A percentile compares a stretch with the other conserved stretches of the same genome.
Conservation (phyloP, 345 rosid genomes). For the Gossypium stocksii region DNA sequence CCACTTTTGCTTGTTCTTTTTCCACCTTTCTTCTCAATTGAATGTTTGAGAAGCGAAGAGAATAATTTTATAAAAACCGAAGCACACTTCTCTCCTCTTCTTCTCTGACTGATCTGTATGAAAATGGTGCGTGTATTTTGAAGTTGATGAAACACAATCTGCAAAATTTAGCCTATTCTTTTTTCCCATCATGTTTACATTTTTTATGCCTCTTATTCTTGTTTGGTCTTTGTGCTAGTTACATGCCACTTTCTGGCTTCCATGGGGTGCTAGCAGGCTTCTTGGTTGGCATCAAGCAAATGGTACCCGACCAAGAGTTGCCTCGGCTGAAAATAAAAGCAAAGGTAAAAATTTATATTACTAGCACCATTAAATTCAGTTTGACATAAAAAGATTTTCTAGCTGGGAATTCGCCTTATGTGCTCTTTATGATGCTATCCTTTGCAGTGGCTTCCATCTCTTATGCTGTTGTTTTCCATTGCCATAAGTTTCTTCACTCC, state of each 20-base stretch:
- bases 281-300: constrained; percentile 94
- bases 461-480: constrained; percentile 59
- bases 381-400: neutral
- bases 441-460: constrained; percentile 92
- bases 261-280: constrained; percentile 82
- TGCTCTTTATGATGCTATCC: constrained; percentile 15
- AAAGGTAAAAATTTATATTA: constrained; percentile 44
- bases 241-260: constrained; percentile 94
- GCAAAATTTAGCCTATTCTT: too few species aligned
- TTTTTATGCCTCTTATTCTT: constrained; percentile 11
- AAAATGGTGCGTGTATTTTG: too few species aligned
- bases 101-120: neutral
- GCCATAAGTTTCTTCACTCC: constrained; percentile 66
- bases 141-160: too few species aligned
- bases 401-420: constrained; percentile 17
- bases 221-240: constrained; percentile 43
- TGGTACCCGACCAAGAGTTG: constrained; percentile 90
- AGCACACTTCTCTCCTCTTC: neutral
- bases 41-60: neutral
- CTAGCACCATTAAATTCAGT: neutral
- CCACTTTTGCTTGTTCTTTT: neutral
- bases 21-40: neutral
- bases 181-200: too few species aligned
- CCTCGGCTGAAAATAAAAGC: constrained; percentile 69
- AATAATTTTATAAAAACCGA: too few species aligned